Conservation (phyloP, 2,329 filamentous ascomycete genomes). For the Aspergillus brunneoviolaceus region DNA sequence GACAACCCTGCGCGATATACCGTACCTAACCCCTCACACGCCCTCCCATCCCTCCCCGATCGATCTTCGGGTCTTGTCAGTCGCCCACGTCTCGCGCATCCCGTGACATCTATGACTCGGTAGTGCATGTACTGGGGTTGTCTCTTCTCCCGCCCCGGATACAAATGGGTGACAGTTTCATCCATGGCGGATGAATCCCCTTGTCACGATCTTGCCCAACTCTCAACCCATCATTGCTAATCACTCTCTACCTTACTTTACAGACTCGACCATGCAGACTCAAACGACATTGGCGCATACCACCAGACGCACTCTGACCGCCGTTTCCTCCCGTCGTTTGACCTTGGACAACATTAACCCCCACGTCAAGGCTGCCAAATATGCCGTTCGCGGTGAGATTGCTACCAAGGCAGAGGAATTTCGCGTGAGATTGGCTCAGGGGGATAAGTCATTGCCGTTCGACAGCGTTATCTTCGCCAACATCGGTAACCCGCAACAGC, state of each 20-base stretch:
- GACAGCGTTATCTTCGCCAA: constrained; percentile 92
- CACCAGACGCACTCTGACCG: constrained; percentile 46
- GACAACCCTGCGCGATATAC: not conserved
- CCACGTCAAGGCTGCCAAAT: constrained; percentile 81
- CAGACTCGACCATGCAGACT: constrained; percentile 30
- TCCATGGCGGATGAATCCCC: not conserved
- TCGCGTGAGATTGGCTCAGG: constrained; percentile 65
- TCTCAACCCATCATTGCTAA: not conserved
- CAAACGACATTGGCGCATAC: constrained; percentile 26
- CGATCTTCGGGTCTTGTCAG: constrained; percentile 6
- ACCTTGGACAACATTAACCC: constrained; percentile 89
- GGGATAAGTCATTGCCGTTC: constrained; percentile 69
- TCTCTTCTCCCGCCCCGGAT: not conserved
- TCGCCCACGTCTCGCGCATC: constrained; percentile 14
- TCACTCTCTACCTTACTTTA: not conserved
- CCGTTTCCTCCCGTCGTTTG: constrained; percentile 53
- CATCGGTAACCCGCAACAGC: constrained; percentile 97
- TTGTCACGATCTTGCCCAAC: not conserved
- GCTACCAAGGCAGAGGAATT: constrained; percentile 92
- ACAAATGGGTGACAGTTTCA: constrained; percentile 11
- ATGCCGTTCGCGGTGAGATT: constrained; percentile 94
- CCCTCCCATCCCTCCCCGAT: not conserved
- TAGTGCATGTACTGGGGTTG: constrained; percentile 5
- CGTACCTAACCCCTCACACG: not conserved
- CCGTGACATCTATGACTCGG: constrained; percentile 17